These are phyloP conservation scores for Fistulifera solaris DNA, from an alignment of 108 stramenopile genomes.

Conservation along the genomic window DNA sequence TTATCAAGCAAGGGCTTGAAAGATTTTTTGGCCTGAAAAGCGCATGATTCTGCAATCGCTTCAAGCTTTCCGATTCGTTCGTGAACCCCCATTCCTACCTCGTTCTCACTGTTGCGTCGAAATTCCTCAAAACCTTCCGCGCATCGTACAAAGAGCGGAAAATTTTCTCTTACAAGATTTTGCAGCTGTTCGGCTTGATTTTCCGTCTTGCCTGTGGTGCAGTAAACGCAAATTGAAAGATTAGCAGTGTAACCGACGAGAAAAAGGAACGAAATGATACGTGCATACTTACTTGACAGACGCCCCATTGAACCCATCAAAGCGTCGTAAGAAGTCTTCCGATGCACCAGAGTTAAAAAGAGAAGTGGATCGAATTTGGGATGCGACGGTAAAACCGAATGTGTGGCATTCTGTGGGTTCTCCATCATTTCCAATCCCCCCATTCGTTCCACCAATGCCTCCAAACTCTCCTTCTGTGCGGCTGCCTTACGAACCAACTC, in stretches of 20 bases:
- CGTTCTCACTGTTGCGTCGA: constrained; percentile 26
- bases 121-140: constrained; percentile 85
- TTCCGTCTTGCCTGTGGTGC: constrained; percentile 61
- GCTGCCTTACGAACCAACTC: constrained; percentile 42
- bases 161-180: constrained; percentile 80
- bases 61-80: constrained; percentile 68
- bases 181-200: constrained; percentile 76
- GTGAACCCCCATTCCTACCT: constrained; percentile 36
- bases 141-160: constrained; percentile 78
- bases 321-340: constrained; percentile 59
- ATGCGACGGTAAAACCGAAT: constrained; percentile 64
- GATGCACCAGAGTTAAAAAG: constrained; percentile 79
- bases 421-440: constrained; percentile 28
- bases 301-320: constrained; percentile 60
- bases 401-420: constrained; percentile 1
- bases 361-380: constrained; percentile 79
- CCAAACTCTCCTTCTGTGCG: constrained; percentile 63
- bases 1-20: constrained; percentile 87
- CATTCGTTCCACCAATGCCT: constrained; percentile 45
- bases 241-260: neutral
- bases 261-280: neutral
- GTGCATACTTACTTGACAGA: constrained; percentile 51
- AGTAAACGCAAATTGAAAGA: constrained; percentile 3
- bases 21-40: constrained; percentile 70
- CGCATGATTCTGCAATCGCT: constrained; percentile 54